A percentile compares a stretch with the other conserved stretches of the same genome.
Conservation (phyloP, 2,329 filamentous ascomycete species). For the Trichoderma guizhouense region DNA sequence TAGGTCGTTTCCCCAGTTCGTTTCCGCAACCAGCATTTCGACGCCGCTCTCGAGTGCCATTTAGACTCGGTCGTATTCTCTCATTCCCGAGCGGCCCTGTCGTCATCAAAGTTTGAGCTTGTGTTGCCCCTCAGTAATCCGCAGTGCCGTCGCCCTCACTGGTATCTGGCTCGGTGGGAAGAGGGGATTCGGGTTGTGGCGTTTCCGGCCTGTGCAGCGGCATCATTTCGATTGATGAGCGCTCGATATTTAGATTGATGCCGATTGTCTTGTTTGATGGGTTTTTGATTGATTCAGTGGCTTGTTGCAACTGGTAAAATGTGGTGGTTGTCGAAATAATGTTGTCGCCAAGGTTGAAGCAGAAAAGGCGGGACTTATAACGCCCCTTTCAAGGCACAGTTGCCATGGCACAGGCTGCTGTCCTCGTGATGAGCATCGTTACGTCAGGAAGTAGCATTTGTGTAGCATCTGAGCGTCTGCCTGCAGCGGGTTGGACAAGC, state of each 20-base stretch:
- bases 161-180: constrained; percentile 31
- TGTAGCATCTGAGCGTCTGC: constrained; percentile 7
- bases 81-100: not conserved
- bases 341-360: not conserved
- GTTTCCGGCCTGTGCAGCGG: constrained; percentile 31
- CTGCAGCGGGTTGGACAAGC: not conserved
- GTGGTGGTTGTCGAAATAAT: not conserved
- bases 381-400: not conserved
- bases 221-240: constrained; percentile 1
- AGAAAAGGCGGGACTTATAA: constrained; percentile 3
- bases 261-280: not conserved
- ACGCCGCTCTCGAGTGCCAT: not conserved
- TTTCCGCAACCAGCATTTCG: not conserved
- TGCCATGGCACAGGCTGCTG: constrained; percentile 4
- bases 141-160: constrained; percentile 32
- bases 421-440: constrained; percentile 16
- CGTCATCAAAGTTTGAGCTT: not conserved
- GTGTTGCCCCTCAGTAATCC: constrained; percentile 24
- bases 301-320: not conserved
- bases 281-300: not conserved
- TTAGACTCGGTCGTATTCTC: not conserved
- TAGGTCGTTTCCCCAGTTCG: not conserved
- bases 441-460: constrained; percentile 14
- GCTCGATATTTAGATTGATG: not conserved
- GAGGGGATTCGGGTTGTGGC: constrained; percentile 28